Evolutionary conservation across 176 grass and related monocot genomes (phyloP).

Genomic region (Bromus sterilis): DNA sequence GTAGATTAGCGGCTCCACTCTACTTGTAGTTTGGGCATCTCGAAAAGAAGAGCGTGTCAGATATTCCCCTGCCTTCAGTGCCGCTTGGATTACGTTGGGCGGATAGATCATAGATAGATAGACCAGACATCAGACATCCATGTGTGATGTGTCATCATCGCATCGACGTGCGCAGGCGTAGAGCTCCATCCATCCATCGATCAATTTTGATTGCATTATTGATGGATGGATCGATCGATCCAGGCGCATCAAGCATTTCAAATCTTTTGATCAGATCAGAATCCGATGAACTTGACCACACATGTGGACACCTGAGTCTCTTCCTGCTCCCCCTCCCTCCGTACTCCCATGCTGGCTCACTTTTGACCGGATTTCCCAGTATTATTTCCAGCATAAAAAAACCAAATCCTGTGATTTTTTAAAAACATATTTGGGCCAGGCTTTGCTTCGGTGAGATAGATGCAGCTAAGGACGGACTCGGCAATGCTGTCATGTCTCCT

Average conservation of each 20-base stretch:
- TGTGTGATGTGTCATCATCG: not conserved
- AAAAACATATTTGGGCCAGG: too few species aligned
- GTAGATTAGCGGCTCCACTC: not conserved
- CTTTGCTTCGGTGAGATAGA: not conserved
- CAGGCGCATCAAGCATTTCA: not conserved
- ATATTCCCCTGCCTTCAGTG: constrained; percentile 51
- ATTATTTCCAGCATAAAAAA: not conserved
- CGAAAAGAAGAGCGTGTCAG: constrained; percentile 29
- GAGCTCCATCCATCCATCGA: too few species aligned
- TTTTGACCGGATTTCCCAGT: constrained; percentile 37
- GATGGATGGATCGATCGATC: not conserved
- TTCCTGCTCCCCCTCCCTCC: constrained; percentile 17
- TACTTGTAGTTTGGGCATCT: constrained; percentile 7
- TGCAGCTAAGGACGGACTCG: not conserved
- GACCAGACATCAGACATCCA: constrained; percentile 5
- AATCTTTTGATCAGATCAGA: constrained; percentile 13
- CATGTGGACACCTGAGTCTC: constrained; percentile 24
- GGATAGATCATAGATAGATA: not conserved
- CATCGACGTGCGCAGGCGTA: not conserved
- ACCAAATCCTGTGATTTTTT: not conserved
- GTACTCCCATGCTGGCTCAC: not conserved
- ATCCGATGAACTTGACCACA: constrained; percentile 31
- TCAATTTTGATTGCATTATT: constrained; percentile 17
- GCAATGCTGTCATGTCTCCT: constrained; percentile 9
- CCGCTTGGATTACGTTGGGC: constrained; percentile 13